Base-by-base conservation (phyloP, 208 protist genomes). In the Trypanosoma avium region DNA sequence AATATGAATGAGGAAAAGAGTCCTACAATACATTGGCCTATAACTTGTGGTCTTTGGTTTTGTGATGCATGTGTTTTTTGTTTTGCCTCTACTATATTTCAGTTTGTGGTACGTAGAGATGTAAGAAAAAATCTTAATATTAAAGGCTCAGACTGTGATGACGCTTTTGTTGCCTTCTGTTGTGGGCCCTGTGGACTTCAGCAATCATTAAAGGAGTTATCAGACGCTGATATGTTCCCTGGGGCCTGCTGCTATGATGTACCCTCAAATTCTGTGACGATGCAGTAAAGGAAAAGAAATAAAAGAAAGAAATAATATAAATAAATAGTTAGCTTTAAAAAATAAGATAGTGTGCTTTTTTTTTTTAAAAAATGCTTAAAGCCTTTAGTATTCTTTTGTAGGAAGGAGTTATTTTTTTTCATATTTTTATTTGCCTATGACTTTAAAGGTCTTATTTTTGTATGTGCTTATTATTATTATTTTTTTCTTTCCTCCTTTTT, bases 131-230 rank as follows among this genome's bases (percentile, higher is more conserved):
- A 56, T 13, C 68, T 77, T 30, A 59, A 35, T 24, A 76, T 82
- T 48, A 22, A 24, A 3, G 70, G 76, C 5, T 48, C 30, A 2
- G 27, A 32, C 3, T 43, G 42, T 12, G 6, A 24, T 27, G 70
- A 82, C 57, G 77, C 61, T 59, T 73, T 67, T 40, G 40, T 45
- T 3, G 59, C 36, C 1, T 81, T 12, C 21, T 86, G 67, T 26
- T 92, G 79, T 45, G 4, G 12, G 1, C 27, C 12, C n/a, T 89
- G 86, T 47, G 58, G 46, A 0, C 45, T 82, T 21, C 78, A 86
- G 62, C 86, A 88, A 58, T 65, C 76, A 35, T 58, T 88, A 68
- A 46, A 84, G 24, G 82, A 89, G 73, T 81, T 92, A 79, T 82
- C 76, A 1, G 52, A 58, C 4, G 69, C 77, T 69, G 74, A 75